Percentiles rank a stretch among this genome's conserved stretches.
These are phyloP conservation scores for Mucor indicus DNA, from an alignment of 371 early-diverging fungal species.

Conservation along the genomic window DNA sequence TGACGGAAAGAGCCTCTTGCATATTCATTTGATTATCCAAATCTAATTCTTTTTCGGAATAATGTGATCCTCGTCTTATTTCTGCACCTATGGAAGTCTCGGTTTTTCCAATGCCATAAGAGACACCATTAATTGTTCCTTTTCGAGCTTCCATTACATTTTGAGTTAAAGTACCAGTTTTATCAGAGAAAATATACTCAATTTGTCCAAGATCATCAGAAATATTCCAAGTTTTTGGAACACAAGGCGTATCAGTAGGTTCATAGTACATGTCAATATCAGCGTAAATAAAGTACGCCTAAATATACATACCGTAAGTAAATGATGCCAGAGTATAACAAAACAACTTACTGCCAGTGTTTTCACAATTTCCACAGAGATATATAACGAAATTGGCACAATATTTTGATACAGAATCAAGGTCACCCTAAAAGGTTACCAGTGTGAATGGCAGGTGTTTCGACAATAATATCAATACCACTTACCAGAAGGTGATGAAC, in stretches of 20 bases:
- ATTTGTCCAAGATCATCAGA: constrained; percentile 87
- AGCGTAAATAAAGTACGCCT: constrained; percentile 76
- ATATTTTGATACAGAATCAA: constrained; percentile 48
- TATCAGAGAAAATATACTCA: constrained; percentile 95
- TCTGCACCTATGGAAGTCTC: constrained; percentile 36
- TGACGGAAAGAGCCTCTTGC: constrained; percentile 25
- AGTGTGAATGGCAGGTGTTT: not conserved
- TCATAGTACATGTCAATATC: constrained; percentile 88
- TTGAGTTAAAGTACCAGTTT: constrained; percentile 81
- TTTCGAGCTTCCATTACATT: constrained; percentile 77
- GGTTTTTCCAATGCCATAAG: constrained; percentile 66
- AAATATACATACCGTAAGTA: not conserved
- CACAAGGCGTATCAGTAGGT: constrained; percentile 71
- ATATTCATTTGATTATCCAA: constrained; percentile 6
- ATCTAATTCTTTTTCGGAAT: constrained; percentile 6
- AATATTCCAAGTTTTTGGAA: constrained; percentile 86
- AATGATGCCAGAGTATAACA: not conserved
- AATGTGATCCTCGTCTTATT: constrained; percentile 37
- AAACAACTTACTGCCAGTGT: constrained; percentile 43
- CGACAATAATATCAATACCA: not conserved
- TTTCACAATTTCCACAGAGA: constrained; percentile 91
- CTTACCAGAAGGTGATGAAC: constrained; percentile 49
- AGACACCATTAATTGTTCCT: constrained; percentile 80
- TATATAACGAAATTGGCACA: constrained; percentile 91
- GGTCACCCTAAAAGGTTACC: constrained; percentile 29